These are phyloP conservation scores for Carpinus fangiana DNA, from an alignment of 306 rosid genomes.

Conservation along the genomic window DNA sequence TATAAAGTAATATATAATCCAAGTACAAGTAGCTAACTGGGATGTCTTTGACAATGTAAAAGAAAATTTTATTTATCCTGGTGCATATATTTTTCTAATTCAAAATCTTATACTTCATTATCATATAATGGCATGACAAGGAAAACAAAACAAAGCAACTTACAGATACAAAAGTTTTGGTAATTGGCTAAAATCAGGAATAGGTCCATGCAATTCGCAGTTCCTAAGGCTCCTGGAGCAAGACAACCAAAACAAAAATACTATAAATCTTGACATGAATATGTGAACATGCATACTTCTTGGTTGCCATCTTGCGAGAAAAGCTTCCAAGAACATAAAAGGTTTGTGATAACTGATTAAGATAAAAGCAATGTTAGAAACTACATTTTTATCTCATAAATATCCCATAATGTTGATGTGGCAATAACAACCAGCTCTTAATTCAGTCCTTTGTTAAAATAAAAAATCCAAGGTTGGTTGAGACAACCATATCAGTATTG, in stretches of 20 bases:
- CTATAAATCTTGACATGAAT: background rate
- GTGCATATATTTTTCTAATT: constrained; percentile 16
- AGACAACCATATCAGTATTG: too few species aligned
- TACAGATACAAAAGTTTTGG: constrained; percentile 62
- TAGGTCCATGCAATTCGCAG: constrained; percentile 73
- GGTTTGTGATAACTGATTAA: background rate
- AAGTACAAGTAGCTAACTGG: constrained; percentile 17
- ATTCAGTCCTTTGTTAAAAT: too few species aligned
- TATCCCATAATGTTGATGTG: too few species aligned
- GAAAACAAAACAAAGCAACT: constrained; percentile 39
- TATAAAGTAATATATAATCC: constrained; percentile 23
- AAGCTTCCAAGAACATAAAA: background rate
- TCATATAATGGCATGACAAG: background rate
- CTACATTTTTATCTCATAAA: too few species aligned
- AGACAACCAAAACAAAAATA: constrained; percentile 29
- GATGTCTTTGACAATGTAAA: constrained; percentile 8
- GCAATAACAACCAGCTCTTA: too few species aligned
- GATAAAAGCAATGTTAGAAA: too few species aligned
- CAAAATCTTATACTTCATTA: constrained; percentile 2
- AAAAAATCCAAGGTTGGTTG: too few species aligned
- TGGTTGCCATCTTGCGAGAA: background rate
- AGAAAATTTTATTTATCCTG: constrained; percentile 11
- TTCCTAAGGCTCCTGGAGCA: constrained; percentile 81
- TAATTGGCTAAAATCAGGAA: constrained; percentile 81
- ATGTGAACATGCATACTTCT: background rate